Evolutionary conservation across 192 early-diverging fungal species (phyloP).

Genomic region (Backusella liffmaniae): DNA sequence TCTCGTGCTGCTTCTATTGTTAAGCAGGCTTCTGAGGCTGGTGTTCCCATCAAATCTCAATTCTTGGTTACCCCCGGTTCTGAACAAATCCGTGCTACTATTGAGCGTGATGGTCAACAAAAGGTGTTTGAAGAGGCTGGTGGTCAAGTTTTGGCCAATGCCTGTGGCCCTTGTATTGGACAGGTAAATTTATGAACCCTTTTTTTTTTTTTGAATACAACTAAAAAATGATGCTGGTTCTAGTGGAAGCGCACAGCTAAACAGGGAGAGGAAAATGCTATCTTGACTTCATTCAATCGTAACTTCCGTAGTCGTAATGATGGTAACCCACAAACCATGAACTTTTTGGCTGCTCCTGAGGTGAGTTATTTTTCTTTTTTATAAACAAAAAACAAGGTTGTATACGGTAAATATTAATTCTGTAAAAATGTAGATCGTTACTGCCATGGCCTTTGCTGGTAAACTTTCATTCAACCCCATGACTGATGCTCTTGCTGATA

Average conservation of each 20-base stretch:
- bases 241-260: slow-evolving; percentile 83
- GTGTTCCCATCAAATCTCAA: slow-evolving; percentile 70
- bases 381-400: not conserved
- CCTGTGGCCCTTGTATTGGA: slow-evolving; percentile 95
- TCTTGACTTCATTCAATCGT: slow-evolving; percentile 96
- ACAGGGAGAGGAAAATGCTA: slow-evolving; percentile 80
- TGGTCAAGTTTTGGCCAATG: slow-evolving; percentile 91
- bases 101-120: slow-evolving; percentile 90
- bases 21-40: slow-evolving; percentile 80
- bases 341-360: slow-evolving; percentile 97
- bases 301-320: slow-evolving; percentile 98
- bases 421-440: slow-evolving; percentile 68
- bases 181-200: slow-evolving; percentile 46
- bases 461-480: slow-evolving; percentile 88
- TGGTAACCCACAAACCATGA: slow-evolving; percentile 90
- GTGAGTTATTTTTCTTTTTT: slow-evolving; percentile 31
- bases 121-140: slow-evolving; percentile 80
- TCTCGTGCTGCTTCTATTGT: slow-evolving; percentile 85
- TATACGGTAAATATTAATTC: not conserved
- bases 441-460: slow-evolving; percentile 88
- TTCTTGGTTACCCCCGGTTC: slow-evolving; percentile 97
- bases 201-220: not conserved
- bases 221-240: slow-evolving; percentile 20
- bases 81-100: slow-evolving; percentile 97
- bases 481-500: slow-evolving; percentile 71